Base-by-base conservation (phyloP, 371 early-diverging fungal genomes). In the Modicella reniformis region DNA sequence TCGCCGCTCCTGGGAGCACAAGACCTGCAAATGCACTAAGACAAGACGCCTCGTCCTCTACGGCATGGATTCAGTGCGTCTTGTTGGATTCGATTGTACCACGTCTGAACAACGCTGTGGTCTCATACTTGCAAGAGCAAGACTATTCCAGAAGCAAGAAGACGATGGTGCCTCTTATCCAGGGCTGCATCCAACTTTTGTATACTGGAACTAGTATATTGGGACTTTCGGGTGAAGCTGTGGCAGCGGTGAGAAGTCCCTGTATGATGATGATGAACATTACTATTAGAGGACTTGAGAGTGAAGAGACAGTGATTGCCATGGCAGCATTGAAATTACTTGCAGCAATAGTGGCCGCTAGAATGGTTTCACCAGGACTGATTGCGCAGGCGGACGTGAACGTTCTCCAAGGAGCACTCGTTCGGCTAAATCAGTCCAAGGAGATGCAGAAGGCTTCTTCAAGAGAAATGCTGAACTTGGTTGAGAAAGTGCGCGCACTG, bases 11-110 rank as follows among this genome's bases (percentile, higher is more conserved):
- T 15, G 40, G 10, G 33, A 21, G 2, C 34, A 48, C 34, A 51
- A 49, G 15, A 15, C 6, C 34, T 29, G 21, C 59, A 23, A 52
- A 19, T 1, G 25, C n/a, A 34, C 2, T 3, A 19, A 15, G 12
- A 25, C 13, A 37, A 10, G 13, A 28, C 13, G 15, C 23, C 58
- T 44, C 10, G 2, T 13, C n/a, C 58, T 15, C 25, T n/a, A 28
- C 26, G 41, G n/a, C n/a, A 44, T 59, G 59, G 47, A 34, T 54
- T 15, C 33, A 53, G 1, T 52, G 60, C 23, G 21, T 30, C 23
- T 21, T 67, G 6, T 44, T 67, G 60, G 67, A 67, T 48, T 23
- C 60, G n/a, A 44, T 67, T 21, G 48, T 61, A 0, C 67, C 67
- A n/a, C n/a, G 15, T 8, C 33, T 67, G 1, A 55, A 29, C 2